Percentiles rank a stretch among this genome's conserved stretches.
Evolutionary conservation across 257 asterid species (phyloP).

Genomic region (Nicotiana obtusifolia): DNA sequence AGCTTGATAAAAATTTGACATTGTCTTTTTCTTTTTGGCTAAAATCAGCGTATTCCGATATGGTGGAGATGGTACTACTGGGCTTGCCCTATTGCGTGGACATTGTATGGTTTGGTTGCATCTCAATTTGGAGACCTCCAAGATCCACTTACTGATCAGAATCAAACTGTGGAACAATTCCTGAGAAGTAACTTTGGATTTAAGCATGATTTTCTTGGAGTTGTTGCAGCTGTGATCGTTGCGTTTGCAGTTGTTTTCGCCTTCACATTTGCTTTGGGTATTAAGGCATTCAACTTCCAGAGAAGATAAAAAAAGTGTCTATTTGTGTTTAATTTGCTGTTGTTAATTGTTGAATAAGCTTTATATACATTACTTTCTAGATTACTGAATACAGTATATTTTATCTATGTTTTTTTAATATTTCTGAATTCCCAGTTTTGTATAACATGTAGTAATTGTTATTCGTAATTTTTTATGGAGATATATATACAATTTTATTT

Average conservation of each 20-base stretch:
- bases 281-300: slow-evolving; percentile 53
- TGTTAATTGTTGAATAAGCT: slow-evolving; percentile 1
- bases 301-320: slow-evolving; percentile 27
- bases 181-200: slow-evolving; percentile 40
- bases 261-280: slow-evolving; percentile 37
- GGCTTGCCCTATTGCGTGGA: slow-evolving; percentile 42
- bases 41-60: slow-evolving; percentile 33
- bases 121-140: slow-evolving; percentile 40
- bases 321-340: neutral
- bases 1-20: neutral
- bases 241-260: slow-evolving; percentile 35
- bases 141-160: neutral
- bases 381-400: neutral
- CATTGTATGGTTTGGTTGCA: slow-evolving; percentile 38
- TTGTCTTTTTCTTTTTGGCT: neutral
- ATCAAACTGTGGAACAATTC: slow-evolving; percentile 35
- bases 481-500: neutral
- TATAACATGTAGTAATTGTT: neutral
- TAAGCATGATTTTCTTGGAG: slow-evolving; percentile 48
- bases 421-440: slow-evolving; percentile 7
- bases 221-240: slow-evolving; percentile 32
- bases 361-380: no score
- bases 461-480: neutral
- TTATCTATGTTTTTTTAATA: neutral
- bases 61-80: slow-evolving; percentile 67